phyloP scores from a whole-genome alignment of 345 rosid species.

The Cardamine chenopodiifolia region DNA sequence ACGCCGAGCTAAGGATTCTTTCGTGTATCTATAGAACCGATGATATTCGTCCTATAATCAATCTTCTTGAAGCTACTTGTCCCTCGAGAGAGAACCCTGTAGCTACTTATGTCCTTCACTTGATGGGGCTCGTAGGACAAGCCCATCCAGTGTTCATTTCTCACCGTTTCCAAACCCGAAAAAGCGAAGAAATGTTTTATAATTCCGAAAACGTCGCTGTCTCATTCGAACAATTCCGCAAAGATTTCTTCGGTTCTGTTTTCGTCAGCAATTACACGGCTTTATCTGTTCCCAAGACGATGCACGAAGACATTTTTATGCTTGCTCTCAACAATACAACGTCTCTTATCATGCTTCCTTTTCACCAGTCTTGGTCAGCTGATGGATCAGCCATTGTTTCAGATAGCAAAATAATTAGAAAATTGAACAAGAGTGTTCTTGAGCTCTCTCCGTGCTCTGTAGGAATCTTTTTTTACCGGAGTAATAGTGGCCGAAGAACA shows the following conservation, averaged over 20 bases:
- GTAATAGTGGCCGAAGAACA: slow-evolving; percentile 30
- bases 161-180: slow-evolving; percentile 37
- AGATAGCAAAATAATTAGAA: slow-evolving; percentile 35
- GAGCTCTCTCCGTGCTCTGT: slow-evolving; percentile 53
- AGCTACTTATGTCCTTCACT: slow-evolving; percentile 36
- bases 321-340: slow-evolving; percentile 47
- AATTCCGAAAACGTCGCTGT: slow-evolving; percentile 30
- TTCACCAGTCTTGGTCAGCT: slow-evolving; percentile 43
- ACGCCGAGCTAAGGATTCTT: slow-evolving; percentile 48
- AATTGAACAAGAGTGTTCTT: slow-evolving; percentile 43
- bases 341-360: slow-evolving; percentile 49
- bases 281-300: slow-evolving; percentile 39
- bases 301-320: slow-evolving; percentile 52
- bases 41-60: slow-evolving; percentile 41
- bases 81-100: slow-evolving; percentile 34
- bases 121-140: slow-evolving; percentile 41
- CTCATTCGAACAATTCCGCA: slow-evolving; percentile 38
- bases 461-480: slow-evolving; percentile 42
- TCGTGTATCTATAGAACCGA: slow-evolving; percentile 53
- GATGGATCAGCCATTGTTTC: slow-evolving; percentile 45
- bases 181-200: slow-evolving; percentile 20
- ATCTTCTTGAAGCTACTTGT: slow-evolving; percentile 42
- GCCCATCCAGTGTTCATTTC: slow-evolving; percentile 38
- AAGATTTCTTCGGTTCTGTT: slow-evolving; percentile 33
- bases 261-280: slow-evolving; percentile 42